Evolutionary conservation across 441 rosid genomes (phyloP), one percentile per base, ranked within the genome.

Genomic region (Croton setiger): DNA sequence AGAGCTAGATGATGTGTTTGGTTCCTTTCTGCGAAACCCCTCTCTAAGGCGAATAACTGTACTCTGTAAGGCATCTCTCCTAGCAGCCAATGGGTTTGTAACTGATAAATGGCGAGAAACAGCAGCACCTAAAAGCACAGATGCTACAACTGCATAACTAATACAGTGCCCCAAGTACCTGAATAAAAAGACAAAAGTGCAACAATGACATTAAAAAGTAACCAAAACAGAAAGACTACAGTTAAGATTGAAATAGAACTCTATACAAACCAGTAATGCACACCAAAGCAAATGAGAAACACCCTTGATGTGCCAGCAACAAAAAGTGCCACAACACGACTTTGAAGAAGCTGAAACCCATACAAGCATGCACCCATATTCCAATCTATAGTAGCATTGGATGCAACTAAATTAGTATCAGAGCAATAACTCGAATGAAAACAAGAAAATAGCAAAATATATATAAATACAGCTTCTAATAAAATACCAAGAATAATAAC

Each of bases 131-230:
- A 93, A 80, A 44, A 96, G 90, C 76, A 93, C 92, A 67, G 99
- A 90, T 63, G 98, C 98, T 54, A 96, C 99, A 72, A 96, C 89
- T 37, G 94, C 96, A 84, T 93, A 96, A 76, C 99, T 96, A 69
- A 91, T 81, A 69, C 99, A 96, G 72, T 96, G 99, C 52, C 99
- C 98, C 82, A 96, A 79, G 85, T 96, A 96, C 99, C 99, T 93
- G 77, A 73, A 77, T 75, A 43, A 72, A 72, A 73, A 2, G 60
- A 66, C 74, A 73, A 48, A 48, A 2, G 48, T 66, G 59, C 37
- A 75, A 45, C 31, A 64, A 49, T 64, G 48, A 78, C 60, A 75
- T 44, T 45, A 39, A 59, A 51, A 18, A 52, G 57, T 17, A 53
- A 70, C 58, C n/a, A 68, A 73, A 75, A 67, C 20, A 64, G 27